Base-by-base conservation (phyloP, 805 yeast species). In the Blastobotrys americana region DNA sequence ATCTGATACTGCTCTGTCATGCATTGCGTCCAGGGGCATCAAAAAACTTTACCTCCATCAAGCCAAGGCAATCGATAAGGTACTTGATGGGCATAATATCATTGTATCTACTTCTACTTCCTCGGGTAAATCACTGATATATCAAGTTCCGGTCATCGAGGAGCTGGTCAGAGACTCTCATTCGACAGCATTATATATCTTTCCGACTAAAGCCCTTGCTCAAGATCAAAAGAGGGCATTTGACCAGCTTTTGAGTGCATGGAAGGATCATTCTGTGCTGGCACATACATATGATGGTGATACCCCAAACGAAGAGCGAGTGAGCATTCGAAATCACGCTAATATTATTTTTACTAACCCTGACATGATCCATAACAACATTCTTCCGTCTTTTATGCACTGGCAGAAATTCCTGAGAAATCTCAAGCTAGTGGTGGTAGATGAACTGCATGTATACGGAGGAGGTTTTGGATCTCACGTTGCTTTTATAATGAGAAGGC, bases 121-220 rank as follows among this genome's bases (percentile, higher is more conserved):
- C 0, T 88, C 97, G 0, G 99, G 99, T 39, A 93, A 93, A 56
- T 89, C 97, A 0, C 68, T 93, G 49, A 84, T 93, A 22, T 93
- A 89, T 57, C 98, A 93, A 61, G 64, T 88, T 1, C 95, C 97
- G 0, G 84, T 90, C 2, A 59, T 89, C 41, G 66, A 65, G n/a
- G 53, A 56, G 1, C 39, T 56, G 3, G 20, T 40, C 5, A 20
- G 41, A 15, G 42, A 46, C 25, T 25, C 55, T 67, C 1, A 34
- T 2, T 34, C 74, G 3, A 84, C 95, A 0, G 84, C 96, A 6
- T 70, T 94, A 69, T 88, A 84, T 55, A 80, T 93, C 9, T 93
- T 93, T 55, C 99, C 99, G 2, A 93, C 99, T 0, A 93, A 93
- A 58, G 98, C 99, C 0, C 69, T 93, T 42, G 97, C 99, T 0